Conservation (phyloP, 2,329 filamentous ascomycete species). For the Rhytidhysteron rufulum region DNA sequence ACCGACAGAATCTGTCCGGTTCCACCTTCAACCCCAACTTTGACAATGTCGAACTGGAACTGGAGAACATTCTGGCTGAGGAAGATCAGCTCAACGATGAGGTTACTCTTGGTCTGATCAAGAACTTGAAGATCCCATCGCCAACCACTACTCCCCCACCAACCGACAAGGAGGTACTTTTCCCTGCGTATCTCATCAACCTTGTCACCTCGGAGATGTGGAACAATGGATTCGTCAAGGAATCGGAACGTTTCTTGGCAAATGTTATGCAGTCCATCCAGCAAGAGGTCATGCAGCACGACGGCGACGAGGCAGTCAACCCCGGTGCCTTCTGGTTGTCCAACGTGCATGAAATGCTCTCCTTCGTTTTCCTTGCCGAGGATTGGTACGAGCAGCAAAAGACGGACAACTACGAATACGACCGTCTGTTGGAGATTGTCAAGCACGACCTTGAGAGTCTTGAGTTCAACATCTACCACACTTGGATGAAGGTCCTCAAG, state of each 20-base stretch:
- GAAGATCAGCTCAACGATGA: slow-evolving; percentile 96
- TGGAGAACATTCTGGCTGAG: slow-evolving; percentile 89
- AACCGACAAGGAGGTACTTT: slow-evolving; percentile 96
- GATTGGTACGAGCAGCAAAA: slow-evolving; percentile 99
- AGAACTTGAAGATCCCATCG: slow-evolving; percentile 91
- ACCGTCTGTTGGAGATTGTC: slow-evolving; percentile 94
- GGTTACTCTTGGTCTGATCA: slow-evolving; percentile 92
- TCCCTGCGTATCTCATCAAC: slow-evolving; percentile 98
- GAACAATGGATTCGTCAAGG: slow-evolving; percentile 99
- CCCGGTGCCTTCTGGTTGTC: slow-evolving; percentile 98
- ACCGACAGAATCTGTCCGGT: slow-evolving; percentile 69
- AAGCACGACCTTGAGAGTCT: slow-evolving; percentile 98
- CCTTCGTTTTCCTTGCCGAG: slow-evolving; percentile 97
- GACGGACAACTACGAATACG: slow-evolving; percentile 98
- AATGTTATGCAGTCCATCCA: slow-evolving; percentile 99
- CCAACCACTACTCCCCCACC: slow-evolving; percentile 83
- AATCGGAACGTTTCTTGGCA: slow-evolving; percentile 96
- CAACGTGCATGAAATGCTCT: slow-evolving; percentile 99
- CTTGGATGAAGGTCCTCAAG: slow-evolving; percentile 99
- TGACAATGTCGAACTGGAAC: slow-evolving; percentile 91
- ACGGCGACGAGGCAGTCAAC: slow-evolving; percentile 95
- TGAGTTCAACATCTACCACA: slow-evolving; percentile 99
- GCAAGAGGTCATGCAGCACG: slow-evolving; percentile 98
- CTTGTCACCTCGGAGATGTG: slow-evolving; percentile 99
- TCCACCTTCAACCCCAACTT: slow-evolving; percentile 74